Conservation (phyloP, 495 filamentous ascomycete genomes). For the Xylaria cubensis region DNA sequence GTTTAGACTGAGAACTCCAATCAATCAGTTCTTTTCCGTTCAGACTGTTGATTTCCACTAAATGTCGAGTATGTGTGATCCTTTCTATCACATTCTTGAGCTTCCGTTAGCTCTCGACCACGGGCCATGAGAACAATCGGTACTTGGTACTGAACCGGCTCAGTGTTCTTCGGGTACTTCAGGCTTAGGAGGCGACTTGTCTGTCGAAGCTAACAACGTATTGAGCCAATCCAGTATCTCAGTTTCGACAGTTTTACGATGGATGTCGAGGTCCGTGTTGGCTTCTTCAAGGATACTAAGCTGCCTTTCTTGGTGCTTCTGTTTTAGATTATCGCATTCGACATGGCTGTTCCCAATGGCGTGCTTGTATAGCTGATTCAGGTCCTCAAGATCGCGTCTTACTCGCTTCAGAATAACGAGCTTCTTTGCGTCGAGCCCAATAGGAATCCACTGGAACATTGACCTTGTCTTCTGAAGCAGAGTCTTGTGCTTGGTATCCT, state of each 20-base stretch:
- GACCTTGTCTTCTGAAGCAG: conserved; percentile 17
- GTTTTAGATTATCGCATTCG: neutral
- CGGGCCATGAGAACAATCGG: neutral
- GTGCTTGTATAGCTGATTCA: neutral
- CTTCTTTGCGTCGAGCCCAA: conserved; percentile 27
- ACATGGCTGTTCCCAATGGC: neutral
- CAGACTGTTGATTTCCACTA: neutral
- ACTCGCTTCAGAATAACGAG: neutral
- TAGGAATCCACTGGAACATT: conserved; percentile 18
- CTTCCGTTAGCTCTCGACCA: neutral
- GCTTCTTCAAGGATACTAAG: conserved; percentile 4
- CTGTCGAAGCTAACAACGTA: conserved; percentile 7
- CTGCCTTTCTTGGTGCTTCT: neutral
- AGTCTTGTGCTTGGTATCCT: conserved; percentile 9
- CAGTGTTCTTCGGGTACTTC: neutral
- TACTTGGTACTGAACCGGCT: neutral
- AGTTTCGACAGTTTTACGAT: neutral
- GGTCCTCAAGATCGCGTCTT: neutral
- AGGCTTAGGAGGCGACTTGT: neutral
- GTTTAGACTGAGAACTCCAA: neutral
- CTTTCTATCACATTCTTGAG: neutral
- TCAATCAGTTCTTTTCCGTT: neutral
- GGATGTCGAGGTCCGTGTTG: neutral
- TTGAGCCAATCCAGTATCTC: conserved; percentile 9
- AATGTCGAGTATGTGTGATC: neutral